These are phyloP conservation scores for Paramarasmius palmivorus DNA, from an alignment of 1,284 basidiomycete genomes.

Conservation along the genomic window DNA sequence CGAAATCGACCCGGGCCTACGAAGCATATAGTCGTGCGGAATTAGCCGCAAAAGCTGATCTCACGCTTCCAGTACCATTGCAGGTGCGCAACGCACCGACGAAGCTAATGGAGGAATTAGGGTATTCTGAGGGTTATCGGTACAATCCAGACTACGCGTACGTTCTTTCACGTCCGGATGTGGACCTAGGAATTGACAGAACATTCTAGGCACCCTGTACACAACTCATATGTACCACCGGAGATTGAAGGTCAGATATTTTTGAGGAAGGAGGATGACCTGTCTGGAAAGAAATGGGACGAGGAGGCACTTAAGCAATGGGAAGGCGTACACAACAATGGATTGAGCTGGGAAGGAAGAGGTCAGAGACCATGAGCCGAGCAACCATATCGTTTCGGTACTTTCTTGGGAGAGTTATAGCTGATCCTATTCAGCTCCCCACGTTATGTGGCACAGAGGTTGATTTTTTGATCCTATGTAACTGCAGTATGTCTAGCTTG, in stretches of 20 bases:
- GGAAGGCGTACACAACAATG: constrained; percentile 64
- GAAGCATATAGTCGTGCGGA: constrained; percentile 77
- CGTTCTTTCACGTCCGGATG: constrained; percentile 28
- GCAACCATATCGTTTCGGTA: too few species aligned
- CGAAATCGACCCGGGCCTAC: constrained; percentile 82
- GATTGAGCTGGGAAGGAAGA: too few species aligned
- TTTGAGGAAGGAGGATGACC: constrained; percentile 53
- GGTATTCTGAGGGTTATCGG: constrained; percentile 70
- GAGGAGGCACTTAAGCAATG: constrained; percentile 70
- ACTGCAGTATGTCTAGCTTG: too few species aligned
- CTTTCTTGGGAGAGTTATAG: too few species aligned
- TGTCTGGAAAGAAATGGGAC: constrained; percentile 68
- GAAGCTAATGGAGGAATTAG: constrained; percentile 77
- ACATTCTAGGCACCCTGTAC: constrained; percentile 64
- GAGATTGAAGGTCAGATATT: constrained; percentile 47
- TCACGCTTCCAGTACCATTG: constrained; percentile 68
- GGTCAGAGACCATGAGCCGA: too few species aligned
- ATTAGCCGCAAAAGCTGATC: constrained; percentile 54
- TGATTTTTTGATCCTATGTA: too few species aligned
- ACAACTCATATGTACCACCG: constrained; percentile 61
- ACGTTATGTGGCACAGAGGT: too few species aligned
- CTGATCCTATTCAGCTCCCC: too few species aligned
- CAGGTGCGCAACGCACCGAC: constrained; percentile 90
- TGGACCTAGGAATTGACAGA: background rate
- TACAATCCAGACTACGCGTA: constrained; percentile 82